Evolutionary conservation across 345 rosid species (phyloP), one percentile per base, ranked within the genome.

Genomic region (Ceriops decandra): DNA sequence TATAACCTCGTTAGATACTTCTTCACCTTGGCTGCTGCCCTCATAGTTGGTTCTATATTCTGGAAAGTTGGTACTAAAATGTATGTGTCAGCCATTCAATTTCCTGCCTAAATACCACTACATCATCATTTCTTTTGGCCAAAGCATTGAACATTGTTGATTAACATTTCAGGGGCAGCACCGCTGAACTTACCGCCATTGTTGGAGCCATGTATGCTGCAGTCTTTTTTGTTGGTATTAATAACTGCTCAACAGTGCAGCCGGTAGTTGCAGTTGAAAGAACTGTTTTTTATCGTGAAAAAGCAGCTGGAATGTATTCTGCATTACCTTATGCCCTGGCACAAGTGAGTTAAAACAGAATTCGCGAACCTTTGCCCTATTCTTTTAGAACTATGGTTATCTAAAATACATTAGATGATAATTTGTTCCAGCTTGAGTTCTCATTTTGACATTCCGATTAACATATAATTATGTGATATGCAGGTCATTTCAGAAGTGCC

Each of bases 191-290:
- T 47, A 78, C 78, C 21, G 85, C 69, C 78, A 83, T 91, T 57
- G 84, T 86, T 1, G 96, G 93, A 49, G 88, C 91, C 9, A 90
- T 90, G 96, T 90, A 86, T 9, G 74, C 81, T 7, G 80, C 88
- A 0, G 84, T 89, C 53, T 49, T 87, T 35, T 88, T 88, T 60
- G 80, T 84, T 0, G 98, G 92, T 5, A 58, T 86, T 63, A 92
- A 85, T 51, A 92, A 90, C 67, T 84, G 93, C 52, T 72, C 80
- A 9, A 88, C 93, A 0, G 92, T 85, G 9, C 87, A 90, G 57
- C 92, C 96, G 5, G 60, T 92, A 6, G 81, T 92, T 57, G 79
- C 88, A 2, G 59, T 92, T 42, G 88, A 92, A 79, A 77, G 95
- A 73, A 83, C 89, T 0, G 90, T 90, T 5, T 92, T 85, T 74